phyloP scores from a whole-genome alignment of 441 rosid genomes.

The Pelargonium fulgidum region DNA sequence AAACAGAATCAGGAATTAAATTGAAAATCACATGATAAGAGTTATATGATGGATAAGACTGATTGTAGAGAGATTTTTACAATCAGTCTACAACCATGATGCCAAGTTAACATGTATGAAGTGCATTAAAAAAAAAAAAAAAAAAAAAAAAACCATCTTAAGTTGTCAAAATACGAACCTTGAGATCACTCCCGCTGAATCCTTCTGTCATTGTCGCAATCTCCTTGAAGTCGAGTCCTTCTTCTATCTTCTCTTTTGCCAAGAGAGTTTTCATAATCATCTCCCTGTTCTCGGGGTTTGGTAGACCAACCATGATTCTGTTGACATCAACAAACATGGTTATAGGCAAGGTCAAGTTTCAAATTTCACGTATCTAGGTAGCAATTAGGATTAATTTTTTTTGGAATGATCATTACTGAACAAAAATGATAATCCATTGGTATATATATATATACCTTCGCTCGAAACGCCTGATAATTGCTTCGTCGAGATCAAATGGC shows the following conservation, averaged over 20 bases:
- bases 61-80: no score
- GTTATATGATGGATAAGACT: no score
- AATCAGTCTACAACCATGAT: background rate
- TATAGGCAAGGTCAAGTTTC: no score
- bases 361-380: no score
- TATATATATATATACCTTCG: background rate
- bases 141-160: no score
- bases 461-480: constrained; percentile 49
- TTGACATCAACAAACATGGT: background rate
- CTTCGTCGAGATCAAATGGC: constrained; percentile 95
- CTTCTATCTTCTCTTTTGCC: constrained; percentile 53
- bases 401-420: no score
- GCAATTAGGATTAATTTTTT: no score
- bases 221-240: constrained; percentile 51
- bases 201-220: constrained; percentile 68
- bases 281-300: constrained; percentile 52
- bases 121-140: no score
- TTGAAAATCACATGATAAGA: no score
- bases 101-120: background rate
- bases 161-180: constrained; percentile 33
- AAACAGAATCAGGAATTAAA: no score
- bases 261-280: constrained; percentile 51
- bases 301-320: constrained; percentile 75
- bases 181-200: constrained; percentile 64
- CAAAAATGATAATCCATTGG: no score